Percentiles rank a stretch among this genome's conserved stretches.
Conservation (phyloP, 2,329 filamentous ascomycete genomes). For the Pseudogymnoascus sp. region DNA sequence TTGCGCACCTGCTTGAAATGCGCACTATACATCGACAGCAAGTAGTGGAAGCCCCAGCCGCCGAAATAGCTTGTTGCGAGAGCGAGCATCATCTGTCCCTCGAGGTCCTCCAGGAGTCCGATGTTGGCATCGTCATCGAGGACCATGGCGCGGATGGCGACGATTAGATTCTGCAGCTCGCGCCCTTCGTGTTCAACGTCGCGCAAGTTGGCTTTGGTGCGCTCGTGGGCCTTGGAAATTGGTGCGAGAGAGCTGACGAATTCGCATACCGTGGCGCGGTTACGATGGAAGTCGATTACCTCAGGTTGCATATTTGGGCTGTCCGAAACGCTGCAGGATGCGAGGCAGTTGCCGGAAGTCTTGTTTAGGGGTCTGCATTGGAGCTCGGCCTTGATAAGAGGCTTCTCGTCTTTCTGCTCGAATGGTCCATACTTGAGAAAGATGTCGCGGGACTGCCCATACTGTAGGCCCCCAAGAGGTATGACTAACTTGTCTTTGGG, state of each 20-base stretch:
- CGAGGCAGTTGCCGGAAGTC: background rate
- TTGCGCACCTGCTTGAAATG: slow-evolving; percentile 54
- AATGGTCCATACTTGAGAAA: background rate
- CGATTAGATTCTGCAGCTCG: slow-evolving; percentile 30
- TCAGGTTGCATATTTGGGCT: slow-evolving; percentile 23
- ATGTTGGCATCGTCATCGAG: slow-evolving; percentile 36
- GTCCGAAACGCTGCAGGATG: background rate
- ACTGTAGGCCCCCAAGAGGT: background rate
- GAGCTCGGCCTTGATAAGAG: background rate
- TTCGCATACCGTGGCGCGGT: slow-evolving; percentile 43
- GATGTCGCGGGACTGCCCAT: background rate
- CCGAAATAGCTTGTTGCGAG: slow-evolving; percentile 36
- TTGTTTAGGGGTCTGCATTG: background rate
- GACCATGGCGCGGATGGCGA: slow-evolving; percentile 30
- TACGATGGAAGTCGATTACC: slow-evolving; percentile 46
- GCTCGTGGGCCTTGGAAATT: background rate
- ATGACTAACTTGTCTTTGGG: background rate
- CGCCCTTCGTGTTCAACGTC: slow-evolving; percentile 13
- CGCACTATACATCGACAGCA: slow-evolving; percentile 49
- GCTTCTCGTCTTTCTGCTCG: background rate
- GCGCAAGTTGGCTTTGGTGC: background rate
- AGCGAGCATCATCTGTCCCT: slow-evolving; percentile 47
- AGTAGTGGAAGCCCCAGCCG: slow-evolving; percentile 53
- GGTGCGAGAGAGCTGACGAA: slow-evolving; percentile 43
- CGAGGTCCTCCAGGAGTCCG: slow-evolving; percentile 45